These are phyloP conservation scores for Lablab purpureus DNA, from an alignment of 306 rosid species.

Conservation along the genomic window DNA sequence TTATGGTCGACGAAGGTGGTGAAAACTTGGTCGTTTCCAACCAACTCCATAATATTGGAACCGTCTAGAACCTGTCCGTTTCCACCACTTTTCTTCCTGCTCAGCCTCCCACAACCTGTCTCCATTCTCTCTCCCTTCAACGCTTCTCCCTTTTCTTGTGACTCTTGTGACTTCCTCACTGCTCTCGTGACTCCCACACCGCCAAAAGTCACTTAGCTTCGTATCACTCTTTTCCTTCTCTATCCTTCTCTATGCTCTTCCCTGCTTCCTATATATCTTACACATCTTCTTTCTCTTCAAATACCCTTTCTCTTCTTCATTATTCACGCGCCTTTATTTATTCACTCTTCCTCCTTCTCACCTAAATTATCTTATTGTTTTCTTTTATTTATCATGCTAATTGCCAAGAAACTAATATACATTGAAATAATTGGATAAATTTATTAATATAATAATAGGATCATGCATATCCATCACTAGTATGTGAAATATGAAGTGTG, in stretches of 20 bases:
- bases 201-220: conserved; percentile 16
- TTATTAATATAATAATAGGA: not conserved
- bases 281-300: not conserved
- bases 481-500: too few relatives aligned
- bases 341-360: not conserved
- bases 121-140: conserved; percentile 46
- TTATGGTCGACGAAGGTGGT: conserved; percentile 77
- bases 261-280: not conserved
- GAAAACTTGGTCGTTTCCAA: conserved; percentile 80
- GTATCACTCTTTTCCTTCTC: not conserved
- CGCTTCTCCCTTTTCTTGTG: conserved; percentile 57
- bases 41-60: conserved; percentile 94
- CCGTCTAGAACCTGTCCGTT: conserved; percentile 83
- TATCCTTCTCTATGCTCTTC: not conserved
- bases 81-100: conserved; percentile 50
- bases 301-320: not conserved
- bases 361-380: not conserved
- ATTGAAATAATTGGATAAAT: not conserved
- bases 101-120: conserved; percentile 15
- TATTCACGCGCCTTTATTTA: not conserved
- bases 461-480: not conserved
- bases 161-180: conserved; percentile 57
- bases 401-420: too few relatives aligned
- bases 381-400: not conserved
- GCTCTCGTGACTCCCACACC: conserved; percentile 66